Evolutionary conservation across 768 basidiomycete genomes (phyloP).

Genomic region (Dacryopinax spathularia): DNA sequence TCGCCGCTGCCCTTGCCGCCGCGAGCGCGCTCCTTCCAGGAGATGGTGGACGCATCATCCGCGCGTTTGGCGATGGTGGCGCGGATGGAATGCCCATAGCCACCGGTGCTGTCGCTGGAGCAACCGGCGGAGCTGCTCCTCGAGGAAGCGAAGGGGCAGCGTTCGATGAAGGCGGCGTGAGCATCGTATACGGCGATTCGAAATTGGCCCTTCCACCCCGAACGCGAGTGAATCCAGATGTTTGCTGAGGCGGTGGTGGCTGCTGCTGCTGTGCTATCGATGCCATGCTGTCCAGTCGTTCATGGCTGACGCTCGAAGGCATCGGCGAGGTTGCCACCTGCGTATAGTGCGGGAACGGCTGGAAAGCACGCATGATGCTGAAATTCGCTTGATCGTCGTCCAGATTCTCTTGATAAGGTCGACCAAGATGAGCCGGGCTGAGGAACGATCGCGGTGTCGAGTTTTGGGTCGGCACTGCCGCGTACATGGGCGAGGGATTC

Average conservation of each 20-base stretch:
- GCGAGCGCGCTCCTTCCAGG: conserved; percentile 32
- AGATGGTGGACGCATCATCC: conserved; percentile 53
- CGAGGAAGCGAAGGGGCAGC: neutral
- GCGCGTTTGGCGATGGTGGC: conserved; percentile 20
- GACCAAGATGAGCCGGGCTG: conserved; percentile 6
- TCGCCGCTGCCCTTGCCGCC: conserved; percentile 9
- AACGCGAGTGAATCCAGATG: conserved; percentile 65
- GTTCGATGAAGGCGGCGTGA: conserved; percentile 21
- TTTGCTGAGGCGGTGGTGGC: conserved; percentile 12
- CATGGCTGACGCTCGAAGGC: conserved; percentile 15
- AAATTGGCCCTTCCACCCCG: conserved; percentile 80
- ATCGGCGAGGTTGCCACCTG: conserved; percentile 29
- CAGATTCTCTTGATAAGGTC: conserved; percentile 12
- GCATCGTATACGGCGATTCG: conserved; percentile 71
- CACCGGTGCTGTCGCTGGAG: neutral
- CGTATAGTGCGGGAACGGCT: conserved; percentile 42
- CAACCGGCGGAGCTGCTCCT: neutral
- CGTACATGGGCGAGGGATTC: neutral
- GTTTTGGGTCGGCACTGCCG: conserved; percentile 38
- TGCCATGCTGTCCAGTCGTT: conserved; percentile 12
- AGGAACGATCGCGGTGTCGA: conserved; percentile 2
- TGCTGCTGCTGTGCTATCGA: neutral
- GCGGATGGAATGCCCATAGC: too few species aligned
- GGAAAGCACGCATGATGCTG: conserved; percentile 92
- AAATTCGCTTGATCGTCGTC: conserved; percentile 65